phyloP scores from a whole-genome alignment of 768 basidiomycete genomes.

The Boletellus sp. region DNA sequence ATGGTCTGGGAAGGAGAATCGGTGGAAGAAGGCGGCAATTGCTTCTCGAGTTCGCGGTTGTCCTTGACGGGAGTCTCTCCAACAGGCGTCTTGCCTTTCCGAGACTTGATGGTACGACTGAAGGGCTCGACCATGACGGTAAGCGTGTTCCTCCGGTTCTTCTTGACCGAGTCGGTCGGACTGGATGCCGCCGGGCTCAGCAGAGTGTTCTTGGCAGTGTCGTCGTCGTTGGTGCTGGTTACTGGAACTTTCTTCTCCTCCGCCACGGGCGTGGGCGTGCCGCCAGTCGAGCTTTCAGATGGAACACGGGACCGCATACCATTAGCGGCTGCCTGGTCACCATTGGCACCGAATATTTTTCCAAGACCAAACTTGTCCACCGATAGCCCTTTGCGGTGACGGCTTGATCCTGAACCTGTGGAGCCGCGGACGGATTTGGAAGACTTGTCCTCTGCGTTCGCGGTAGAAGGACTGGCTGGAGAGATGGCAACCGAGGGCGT shows the following conservation, averaged over 20 bases:
- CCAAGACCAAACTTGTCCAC: conserved; percentile 77
- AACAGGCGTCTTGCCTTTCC: conserved; percentile 34
- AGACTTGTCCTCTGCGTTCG: conserved; percentile 26
- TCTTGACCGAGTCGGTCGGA: conserved; percentile 42
- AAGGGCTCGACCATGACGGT: conserved; percentile 85
- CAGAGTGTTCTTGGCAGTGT: conserved; percentile 29
- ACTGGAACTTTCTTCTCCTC: conserved; percentile 18
- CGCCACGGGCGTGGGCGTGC: conserved; percentile 15
- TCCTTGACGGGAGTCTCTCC: conserved; percentile 42
- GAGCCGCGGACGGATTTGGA: conserved; percentile 28
- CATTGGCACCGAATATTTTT: conserved; percentile 60
- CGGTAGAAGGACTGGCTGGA: conserved; percentile 41
- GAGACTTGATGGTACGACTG: conserved; percentile 41
- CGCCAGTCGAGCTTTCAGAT: conserved; percentile 37
- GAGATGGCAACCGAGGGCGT: conserved; percentile 35
- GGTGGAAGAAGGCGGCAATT: conserved; percentile 28
- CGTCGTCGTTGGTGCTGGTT: conserved; percentile 5
- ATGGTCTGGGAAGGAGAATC: conserved; percentile 28
- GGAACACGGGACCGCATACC: conserved; percentile 40
- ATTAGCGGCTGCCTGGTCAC: conserved; percentile 32
- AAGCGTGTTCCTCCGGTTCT: conserved; percentile 74
- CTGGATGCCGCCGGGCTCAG: conserved; percentile 35
- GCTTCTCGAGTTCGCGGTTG: conserved; percentile 37
- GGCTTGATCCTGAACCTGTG: conserved; percentile 42
- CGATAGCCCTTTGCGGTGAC: conserved; percentile 67